A percentile compares a stretch with the other conserved stretches of the same genome.
Conservation (phyloP, 257 asterid genomes). For the Scutellaria minor region DNA sequence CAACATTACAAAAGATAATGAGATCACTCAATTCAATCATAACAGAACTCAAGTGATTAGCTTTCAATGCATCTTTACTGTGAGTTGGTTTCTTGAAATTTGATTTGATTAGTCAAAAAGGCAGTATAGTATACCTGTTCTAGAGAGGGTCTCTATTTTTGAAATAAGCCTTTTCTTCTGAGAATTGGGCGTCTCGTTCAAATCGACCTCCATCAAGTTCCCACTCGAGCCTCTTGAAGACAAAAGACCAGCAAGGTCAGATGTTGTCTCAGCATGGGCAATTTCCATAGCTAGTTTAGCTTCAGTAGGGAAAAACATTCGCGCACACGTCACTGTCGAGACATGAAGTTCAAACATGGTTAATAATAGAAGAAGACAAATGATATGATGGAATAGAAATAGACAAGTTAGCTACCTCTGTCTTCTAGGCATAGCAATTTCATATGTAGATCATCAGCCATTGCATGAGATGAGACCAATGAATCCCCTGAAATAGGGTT, state of each 20-base stretch:
- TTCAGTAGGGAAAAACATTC: constrained; percentile 75
- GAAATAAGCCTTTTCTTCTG: constrained; percentile 57
- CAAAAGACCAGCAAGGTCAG: constrained; percentile 54
- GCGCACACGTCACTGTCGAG: constrained; percentile 67
- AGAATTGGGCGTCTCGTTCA: constrained; percentile 69
- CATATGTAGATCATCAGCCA: constrained; percentile 65
- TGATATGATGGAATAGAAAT: neutral
- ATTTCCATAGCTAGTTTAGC: constrained; percentile 81
- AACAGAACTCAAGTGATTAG: no score
- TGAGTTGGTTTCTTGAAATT: constrained; percentile 12
- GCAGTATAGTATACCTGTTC: constrained; percentile 53
- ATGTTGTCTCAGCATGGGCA: constrained; percentile 71
- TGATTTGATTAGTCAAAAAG: neutral
- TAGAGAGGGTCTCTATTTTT: constrained; percentile 63
- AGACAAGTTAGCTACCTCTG: constrained; percentile 55
- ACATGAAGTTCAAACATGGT: constrained; percentile 21
- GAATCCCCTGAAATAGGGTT: constrained; percentile 49
- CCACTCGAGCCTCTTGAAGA: constrained; percentile 60
- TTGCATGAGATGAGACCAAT: constrained; percentile 41
- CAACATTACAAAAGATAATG: neutral
- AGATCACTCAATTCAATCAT: neutral
- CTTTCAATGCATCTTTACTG: neutral
- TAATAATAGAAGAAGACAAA: neutral
- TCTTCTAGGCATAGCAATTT: constrained; percentile 67
- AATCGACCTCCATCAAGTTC: constrained; percentile 70